Evolutionary conservation across 2,329 filamentous ascomycete genomes (phyloP).

Genomic region (Penicillium glabrum): DNA sequence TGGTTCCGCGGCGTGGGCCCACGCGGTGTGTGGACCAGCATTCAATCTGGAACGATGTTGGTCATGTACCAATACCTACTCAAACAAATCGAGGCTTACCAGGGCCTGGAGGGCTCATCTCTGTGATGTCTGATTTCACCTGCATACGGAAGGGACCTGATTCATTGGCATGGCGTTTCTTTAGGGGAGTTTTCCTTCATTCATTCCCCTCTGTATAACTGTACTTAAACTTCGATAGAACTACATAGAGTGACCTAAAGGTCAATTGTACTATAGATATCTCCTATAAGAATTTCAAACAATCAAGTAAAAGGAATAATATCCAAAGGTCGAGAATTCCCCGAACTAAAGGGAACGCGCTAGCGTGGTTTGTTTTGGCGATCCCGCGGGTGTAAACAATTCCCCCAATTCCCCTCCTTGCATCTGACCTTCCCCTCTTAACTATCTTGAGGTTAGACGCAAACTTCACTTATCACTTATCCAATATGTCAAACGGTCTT

Average conservation of each 20-base stretch:
- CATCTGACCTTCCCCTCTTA: slow-evolving; percentile 11
- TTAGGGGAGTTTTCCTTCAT: slow-evolving; percentile 3
- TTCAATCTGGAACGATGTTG: slow-evolving; percentile 95
- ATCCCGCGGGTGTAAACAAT: slow-evolving; percentile 35
- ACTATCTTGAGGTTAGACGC: slow-evolving; percentile 7
- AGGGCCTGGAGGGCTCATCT: slow-evolving; percentile 22
- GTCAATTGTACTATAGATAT: not conserved
- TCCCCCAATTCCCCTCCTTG: slow-evolving; percentile 17
- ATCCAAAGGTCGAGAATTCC: not conserved
- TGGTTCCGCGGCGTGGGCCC: slow-evolving; percentile 96
- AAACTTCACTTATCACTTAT: not conserved
- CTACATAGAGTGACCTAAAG: not conserved
- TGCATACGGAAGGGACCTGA: slow-evolving; percentile 11
- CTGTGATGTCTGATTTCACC: slow-evolving; percentile 15
- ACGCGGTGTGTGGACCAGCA: slow-evolving; percentile 91
- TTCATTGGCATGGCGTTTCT: slow-evolving; percentile 23
- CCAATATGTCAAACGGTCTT: slow-evolving; percentile 63
- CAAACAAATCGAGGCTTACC: slow-evolving; percentile 67
- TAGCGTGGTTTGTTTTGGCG: slow-evolving; percentile 31
- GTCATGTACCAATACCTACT: slow-evolving; percentile 90
- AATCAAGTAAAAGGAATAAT: not conserved
- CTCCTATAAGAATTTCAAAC: not conserved
- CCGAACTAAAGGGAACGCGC: slow-evolving; percentile 18
- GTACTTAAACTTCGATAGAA: not conserved
- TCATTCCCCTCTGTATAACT: not conserved